Conservation (phyloP, 768 basidiomycete species). For the Collybia sordida region DNA sequence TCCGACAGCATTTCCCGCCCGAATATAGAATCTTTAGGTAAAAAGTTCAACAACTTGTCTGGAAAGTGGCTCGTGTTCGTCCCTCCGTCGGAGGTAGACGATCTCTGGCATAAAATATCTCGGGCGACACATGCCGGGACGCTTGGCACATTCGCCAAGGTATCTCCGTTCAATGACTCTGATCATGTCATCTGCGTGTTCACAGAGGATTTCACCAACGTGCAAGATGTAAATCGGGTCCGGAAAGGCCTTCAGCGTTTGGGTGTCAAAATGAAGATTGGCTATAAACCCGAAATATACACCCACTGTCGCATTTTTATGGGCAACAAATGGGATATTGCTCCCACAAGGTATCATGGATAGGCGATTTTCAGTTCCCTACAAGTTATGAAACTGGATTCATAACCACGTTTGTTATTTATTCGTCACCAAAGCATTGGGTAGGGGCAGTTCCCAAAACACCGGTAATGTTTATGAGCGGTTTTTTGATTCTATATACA, state of each 20-base stretch:
- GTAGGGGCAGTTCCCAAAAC: too few relatives aligned
- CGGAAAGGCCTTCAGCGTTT: slow-evolving; percentile 12
- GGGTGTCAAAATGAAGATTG: slow-evolving; percentile 13
- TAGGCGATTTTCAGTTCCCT: background rate
- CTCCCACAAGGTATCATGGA: slow-evolving; percentile 2
- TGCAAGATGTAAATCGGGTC: slow-evolving; percentile 8
- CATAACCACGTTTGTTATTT: background rate
- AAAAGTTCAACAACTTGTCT: slow-evolving; percentile 1
- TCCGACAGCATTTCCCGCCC: slow-evolving; percentile 1
- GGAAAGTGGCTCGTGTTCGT: slow-evolving; percentile 17
- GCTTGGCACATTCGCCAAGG: slow-evolving; percentile 11
- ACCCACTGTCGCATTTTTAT: slow-evolving; percentile 5
- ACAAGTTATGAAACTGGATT: background rate
- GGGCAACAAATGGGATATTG: slow-evolving; percentile 7
- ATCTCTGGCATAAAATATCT: slow-evolving; percentile 12
- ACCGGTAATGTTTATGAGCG: too few relatives aligned
- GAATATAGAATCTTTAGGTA: slow-evolving; percentile 11
- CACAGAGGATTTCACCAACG: slow-evolving; percentile 14
- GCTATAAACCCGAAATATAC: slow-evolving; percentile 18
- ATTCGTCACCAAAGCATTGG: background rate
- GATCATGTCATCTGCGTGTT: slow-evolving; percentile 15
- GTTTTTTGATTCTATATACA: too few relatives aligned
- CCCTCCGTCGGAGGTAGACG: slow-evolving; percentile 5
- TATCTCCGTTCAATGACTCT: slow-evolving; percentile 10
- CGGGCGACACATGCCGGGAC: slow-evolving; percentile 13